phyloP scores from a whole-genome alignment of 2,329 filamentous ascomycete genomes.

The Hypoxylon sp. region DNA sequence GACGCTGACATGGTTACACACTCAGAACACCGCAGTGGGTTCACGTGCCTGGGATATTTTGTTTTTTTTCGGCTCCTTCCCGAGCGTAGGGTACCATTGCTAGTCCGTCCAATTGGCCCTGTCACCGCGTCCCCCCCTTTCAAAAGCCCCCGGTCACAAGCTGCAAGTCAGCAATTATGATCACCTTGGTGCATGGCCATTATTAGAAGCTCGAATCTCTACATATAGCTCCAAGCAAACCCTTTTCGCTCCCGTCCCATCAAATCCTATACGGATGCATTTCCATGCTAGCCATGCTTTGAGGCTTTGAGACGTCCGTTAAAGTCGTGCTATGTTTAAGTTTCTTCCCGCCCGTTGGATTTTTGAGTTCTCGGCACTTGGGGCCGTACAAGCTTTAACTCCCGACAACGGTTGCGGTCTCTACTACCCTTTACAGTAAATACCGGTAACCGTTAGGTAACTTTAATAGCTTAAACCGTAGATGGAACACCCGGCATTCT shows the following conservation, averaged over 20 bases:
- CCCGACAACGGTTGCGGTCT: slow-evolving; percentile 6
- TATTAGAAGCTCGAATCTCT: slow-evolving; percentile 6
- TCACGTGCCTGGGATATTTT: slow-evolving; percentile 15
- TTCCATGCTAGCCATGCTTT: neutral
- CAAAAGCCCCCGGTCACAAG: neutral
- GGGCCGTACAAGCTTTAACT: slow-evolving; percentile 16
- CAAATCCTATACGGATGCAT: neutral
- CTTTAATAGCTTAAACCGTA: slow-evolving; percentile 33
- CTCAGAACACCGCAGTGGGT: too few species aligned
- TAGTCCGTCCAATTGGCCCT: slow-evolving; percentile 18
- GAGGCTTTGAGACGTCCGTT: neutral
- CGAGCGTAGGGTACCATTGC: slow-evolving; percentile 20
- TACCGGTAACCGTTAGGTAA: slow-evolving; percentile 39
- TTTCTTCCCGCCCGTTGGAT: slow-evolving; percentile 11
- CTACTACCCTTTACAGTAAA: slow-evolving; percentile 1
- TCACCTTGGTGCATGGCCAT: slow-evolving; percentile 16
- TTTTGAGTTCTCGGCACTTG: slow-evolving; percentile 36
- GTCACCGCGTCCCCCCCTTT: slow-evolving; percentile 7
- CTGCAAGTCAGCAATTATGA: slow-evolving; percentile 30
- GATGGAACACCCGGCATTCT: slow-evolving; percentile 21
- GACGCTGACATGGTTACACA: too few species aligned
- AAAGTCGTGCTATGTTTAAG: neutral
- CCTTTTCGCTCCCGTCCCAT: neutral
- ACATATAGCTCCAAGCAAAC: too few species aligned
- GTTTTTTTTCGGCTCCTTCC: slow-evolving; percentile 14